Evolutionary conservation across 352 stramenopile species (phyloP).

Genomic region (Phytophthora pseudosyringae): DNA sequence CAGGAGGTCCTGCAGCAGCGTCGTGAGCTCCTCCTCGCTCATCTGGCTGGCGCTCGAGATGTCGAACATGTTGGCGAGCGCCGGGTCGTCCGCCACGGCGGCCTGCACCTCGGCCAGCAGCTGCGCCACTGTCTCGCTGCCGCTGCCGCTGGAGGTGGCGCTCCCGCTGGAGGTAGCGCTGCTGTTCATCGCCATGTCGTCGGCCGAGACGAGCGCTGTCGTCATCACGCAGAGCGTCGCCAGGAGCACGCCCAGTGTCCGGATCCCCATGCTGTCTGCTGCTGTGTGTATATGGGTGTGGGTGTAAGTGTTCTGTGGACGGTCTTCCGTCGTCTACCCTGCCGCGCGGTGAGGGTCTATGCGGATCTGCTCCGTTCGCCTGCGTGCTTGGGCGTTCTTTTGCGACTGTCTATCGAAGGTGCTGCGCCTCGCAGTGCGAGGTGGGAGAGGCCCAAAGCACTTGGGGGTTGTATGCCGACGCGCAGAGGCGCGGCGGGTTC

Average conservation of each 20-base stretch:
- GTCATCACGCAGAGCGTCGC: conserved; percentile 22
- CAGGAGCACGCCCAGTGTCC: conserved; percentile 24
- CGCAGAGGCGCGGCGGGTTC: conserved; percentile 13
- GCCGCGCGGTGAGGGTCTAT: neutral
- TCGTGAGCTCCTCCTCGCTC: conserved; percentile 45
- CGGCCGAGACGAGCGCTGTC: conserved; percentile 3
- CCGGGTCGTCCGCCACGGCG: conserved; percentile 38
- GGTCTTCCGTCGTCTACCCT: conserved; percentile 1
- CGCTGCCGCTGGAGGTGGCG: conserved; percentile 13
- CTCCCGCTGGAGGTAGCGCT: conserved; percentile 1
- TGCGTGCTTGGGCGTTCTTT: conserved; percentile 27
- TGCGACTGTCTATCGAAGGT: conserved; percentile 39
- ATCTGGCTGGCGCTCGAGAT: conserved; percentile 41
- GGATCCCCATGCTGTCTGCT: conserved; percentile 16
- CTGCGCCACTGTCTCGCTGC: conserved; percentile 33
- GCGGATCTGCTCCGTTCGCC: conserved; percentile 17
- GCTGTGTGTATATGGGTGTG: neutral
- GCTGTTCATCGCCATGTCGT: conserved; percentile 32
- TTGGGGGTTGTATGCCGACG: conserved; percentile 14
- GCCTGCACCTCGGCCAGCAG: conserved; percentile 45
- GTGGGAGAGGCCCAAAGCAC: conserved; percentile 22
- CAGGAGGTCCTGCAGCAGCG: conserved; percentile 38
- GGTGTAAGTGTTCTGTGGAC: conserved; percentile 8
- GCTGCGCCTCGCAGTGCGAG: too few species aligned
- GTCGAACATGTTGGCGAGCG: conserved; percentile 48